Base-by-base conservation (phyloP, 345 rosid genomes). In the Hirschfeldia incana region DNA sequence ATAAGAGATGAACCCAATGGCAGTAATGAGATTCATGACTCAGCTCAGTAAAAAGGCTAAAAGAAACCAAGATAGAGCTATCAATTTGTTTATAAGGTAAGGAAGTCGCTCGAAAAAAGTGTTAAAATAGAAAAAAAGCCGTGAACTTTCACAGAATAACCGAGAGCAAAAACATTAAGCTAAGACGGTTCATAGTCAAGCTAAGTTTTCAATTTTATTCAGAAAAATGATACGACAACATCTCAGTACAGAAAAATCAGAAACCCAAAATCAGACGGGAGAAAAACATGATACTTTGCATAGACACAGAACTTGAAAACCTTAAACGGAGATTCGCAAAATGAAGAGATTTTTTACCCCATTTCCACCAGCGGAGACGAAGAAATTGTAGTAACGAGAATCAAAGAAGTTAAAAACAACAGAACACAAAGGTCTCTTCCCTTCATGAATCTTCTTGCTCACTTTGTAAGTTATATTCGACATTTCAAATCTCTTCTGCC, bases 311-410 rank as follows among this genome's bases (percentile, higher is more conserved):
- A 74, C 66, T 5, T 2, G 12, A 46, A 63, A 76, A 70, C n/a
- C 16, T 69, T 46, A 42, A 46, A 39, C 15, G 53, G 53, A 46
- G 53, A 46, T 58, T 71, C n/a, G 13, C 0, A 62, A 70, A 9
- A 77, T 3, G 60, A 37, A 21, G 26, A 53, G n/a, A 12, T 10
- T 1, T 33, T 1, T 55, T 46, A 95, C 99, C 88, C 97, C 86
- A 83, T 93, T 95, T 61, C 97, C 98, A 80, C 99, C 97, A 78
- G 90, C 97, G 77, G 98, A 89, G 55, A 90, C 96, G 83, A 95
- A 95, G 66, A 90, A 89, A 74, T 78, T 88, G 91, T 91, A 93
- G 93, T 87, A 91, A 73, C 92, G 94, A 69, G 92, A 80, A 78
- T 93, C 98, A 17, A 95, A 85, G 89, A 95, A 93, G 88, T 95